These are phyloP conservation scores for Holtermanniella nyarrowii DNA, from an alignment of 768 basidiomycete genomes.

Conservation along the genomic window DNA sequence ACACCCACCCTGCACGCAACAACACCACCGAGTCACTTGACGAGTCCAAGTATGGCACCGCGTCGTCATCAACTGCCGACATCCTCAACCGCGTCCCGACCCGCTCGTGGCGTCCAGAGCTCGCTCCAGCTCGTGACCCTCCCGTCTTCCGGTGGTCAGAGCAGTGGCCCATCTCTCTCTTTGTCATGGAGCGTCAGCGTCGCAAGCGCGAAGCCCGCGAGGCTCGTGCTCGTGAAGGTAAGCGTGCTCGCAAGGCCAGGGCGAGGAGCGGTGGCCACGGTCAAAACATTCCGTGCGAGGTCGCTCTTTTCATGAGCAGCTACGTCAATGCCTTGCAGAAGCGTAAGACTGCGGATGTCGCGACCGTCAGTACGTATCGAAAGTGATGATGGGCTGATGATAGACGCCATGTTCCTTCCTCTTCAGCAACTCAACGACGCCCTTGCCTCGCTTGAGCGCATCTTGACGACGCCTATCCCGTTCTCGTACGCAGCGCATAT, in stretches of 20 bases:
- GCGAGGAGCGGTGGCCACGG: slow-evolving; percentile 16
- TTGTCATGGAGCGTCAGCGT: slow-evolving; percentile 11
- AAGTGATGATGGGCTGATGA: background rate
- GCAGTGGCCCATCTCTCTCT: slow-evolving; percentile 14
- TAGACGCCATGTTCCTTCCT: slow-evolving; percentile 21
- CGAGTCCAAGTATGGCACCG: background rate
- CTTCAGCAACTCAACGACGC: slow-evolving; percentile 26
- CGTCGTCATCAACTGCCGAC: background rate
- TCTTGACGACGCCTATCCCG: slow-evolving; percentile 38
- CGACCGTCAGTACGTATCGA: slow-evolving; percentile 17
- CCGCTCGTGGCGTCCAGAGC: slow-evolving; percentile 1
- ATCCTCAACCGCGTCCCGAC: background rate
- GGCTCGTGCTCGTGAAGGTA: slow-evolving; percentile 6
- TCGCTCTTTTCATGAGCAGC: slow-evolving; percentile 32
- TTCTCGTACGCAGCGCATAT: slow-evolving; percentile 35
- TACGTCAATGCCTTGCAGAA: slow-evolving; percentile 28
- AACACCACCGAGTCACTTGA: background rate
- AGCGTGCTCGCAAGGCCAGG: slow-evolving; percentile 1
- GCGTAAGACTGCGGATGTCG: slow-evolving; percentile 33
- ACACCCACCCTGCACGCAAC: slow-evolving; percentile 4
- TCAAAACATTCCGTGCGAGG: slow-evolving; percentile 33
- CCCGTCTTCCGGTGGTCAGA: slow-evolving; percentile 25
- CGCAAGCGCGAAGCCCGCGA: slow-evolving; percentile 11
- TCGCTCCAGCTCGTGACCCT: slow-evolving; percentile 26
- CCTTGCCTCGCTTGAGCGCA: slow-evolving; percentile 29